Percentiles rank a stretch among this genome's conserved stretches.
These are phyloP conservation scores for Lanmaoa rubissima DNA, from an alignment of 768 basidiomycete species.

Conservation along the genomic window DNA sequence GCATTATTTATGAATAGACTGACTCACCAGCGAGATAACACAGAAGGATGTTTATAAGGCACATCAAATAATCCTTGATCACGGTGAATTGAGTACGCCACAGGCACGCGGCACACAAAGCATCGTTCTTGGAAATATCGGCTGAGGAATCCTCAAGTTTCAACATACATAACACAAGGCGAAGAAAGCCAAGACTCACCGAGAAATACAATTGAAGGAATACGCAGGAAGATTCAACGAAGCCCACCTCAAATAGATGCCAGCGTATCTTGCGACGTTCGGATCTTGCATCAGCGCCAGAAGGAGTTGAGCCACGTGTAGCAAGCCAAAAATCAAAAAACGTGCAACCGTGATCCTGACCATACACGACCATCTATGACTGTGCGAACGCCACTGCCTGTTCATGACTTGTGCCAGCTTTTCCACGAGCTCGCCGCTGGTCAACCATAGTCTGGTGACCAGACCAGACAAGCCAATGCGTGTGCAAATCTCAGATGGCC, in stretches of 20 bases:
- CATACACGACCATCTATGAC: too few species aligned
- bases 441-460: too few species aligned
- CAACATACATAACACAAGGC: constrained; percentile 33
- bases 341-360: too few species aligned
- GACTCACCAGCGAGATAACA: constrained; percentile 74
- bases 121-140: constrained; percentile 52
- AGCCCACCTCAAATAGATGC: constrained; percentile 69
- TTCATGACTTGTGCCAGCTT: too few species aligned
- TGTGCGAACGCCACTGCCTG: too few species aligned
- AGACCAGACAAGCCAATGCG: too few species aligned
- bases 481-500: too few species aligned
- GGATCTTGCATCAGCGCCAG: constrained; percentile 74
- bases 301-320: constrained; percentile 79
- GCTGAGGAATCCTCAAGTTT: constrained; percentile 38
- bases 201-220: constrained; percentile 51
- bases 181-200: constrained; percentile 25
- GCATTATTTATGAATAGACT: not conserved
- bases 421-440: too few species aligned
- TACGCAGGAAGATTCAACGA: constrained; percentile 78
- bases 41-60: constrained; percentile 76
- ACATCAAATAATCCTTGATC: constrained; percentile 73
- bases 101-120: constrained; percentile 17
- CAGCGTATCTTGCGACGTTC: constrained; percentile 74
- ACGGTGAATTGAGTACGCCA: constrained; percentile 1
- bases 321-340: too few species aligned